phyloP scores from a whole-genome alignment of 1,139 yeast species.

The Taphrina sp. region DNA sequence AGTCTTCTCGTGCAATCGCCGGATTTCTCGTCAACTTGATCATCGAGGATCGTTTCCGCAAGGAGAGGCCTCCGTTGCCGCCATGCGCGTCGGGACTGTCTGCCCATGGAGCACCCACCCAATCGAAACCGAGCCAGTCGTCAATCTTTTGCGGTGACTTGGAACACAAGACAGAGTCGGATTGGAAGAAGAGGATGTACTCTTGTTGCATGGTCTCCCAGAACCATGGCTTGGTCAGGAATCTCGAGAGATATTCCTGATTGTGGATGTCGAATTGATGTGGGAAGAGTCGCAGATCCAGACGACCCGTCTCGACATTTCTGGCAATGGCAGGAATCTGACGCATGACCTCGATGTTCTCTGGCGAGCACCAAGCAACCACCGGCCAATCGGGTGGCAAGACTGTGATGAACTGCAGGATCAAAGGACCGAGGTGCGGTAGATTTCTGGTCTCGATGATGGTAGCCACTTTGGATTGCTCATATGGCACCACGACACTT shows the following conservation, averaged over 20 bases:
- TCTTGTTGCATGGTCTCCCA: slow-evolving; percentile 15
- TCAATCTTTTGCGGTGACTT: slow-evolving; percentile 24
- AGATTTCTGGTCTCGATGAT: slow-evolving; percentile 27
- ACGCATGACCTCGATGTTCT: slow-evolving; percentile 24
- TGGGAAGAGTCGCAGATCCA: slow-evolving; percentile 22
- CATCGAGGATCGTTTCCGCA: slow-evolving; percentile 21
- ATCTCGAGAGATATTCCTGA: slow-evolving; percentile 28
- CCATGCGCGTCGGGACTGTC: slow-evolving; percentile 28
- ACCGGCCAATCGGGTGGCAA: slow-evolving; percentile 25
- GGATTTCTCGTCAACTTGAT: slow-evolving; percentile 24
- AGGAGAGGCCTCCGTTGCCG: slow-evolving; percentile 23
- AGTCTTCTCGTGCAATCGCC: slow-evolving; percentile 22
- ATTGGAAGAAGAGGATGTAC: slow-evolving; percentile 27
- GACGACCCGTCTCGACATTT: slow-evolving; percentile 9
- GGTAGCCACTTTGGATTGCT: slow-evolving; percentile 17
- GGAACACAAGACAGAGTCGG: slow-evolving; percentile 27
- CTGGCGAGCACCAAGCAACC: slow-evolving; percentile 23
- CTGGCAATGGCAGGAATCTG: slow-evolving; percentile 21
- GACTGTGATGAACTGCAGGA: slow-evolving; percentile 21
- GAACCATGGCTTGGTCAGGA: slow-evolving; percentile 28
- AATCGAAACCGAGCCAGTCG: slow-evolving; percentile 26
- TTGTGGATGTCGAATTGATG: slow-evolving; percentile 22
- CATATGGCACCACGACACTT: slow-evolving; percentile 13
- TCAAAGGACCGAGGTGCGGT: slow-evolving; percentile 11
- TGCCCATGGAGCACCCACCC: slow-evolving; percentile 32